These are phyloP conservation scores for Fusarium sp. DNA, from an alignment of 2,329 filamentous ascomycete species.

Conservation along the genomic window DNA sequence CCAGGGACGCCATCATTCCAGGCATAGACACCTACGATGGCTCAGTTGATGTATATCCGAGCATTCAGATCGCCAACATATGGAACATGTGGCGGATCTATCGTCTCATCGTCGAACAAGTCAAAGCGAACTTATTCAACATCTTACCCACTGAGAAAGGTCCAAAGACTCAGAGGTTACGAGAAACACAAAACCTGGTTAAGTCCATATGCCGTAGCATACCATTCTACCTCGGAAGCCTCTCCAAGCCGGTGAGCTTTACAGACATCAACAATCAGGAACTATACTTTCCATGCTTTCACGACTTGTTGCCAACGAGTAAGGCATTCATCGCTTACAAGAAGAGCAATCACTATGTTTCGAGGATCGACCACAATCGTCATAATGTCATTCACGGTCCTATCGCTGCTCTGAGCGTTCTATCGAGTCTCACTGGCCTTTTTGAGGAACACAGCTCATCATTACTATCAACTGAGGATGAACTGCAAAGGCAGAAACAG, in stretches of 20 bases:
- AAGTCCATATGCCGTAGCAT: slow-evolving; percentile 22
- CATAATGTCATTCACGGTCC: slow-evolving; percentile 20
- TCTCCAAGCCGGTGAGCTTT: neutral
- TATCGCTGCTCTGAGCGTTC: slow-evolving; percentile 7
- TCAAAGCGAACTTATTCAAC: neutral
- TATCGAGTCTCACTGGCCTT: neutral
- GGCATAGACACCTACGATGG: neutral
- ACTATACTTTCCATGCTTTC: slow-evolving; percentile 16
- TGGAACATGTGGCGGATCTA: slow-evolving; percentile 35
- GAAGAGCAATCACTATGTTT: slow-evolving; percentile 4
- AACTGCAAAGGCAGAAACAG: neutral
- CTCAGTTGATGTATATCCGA: slow-evolving; percentile 12
- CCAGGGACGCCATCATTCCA: fast-evolving
- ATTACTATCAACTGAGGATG: neutral
- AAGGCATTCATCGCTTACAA: neutral
- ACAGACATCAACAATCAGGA: neutral
- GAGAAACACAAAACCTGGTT: neutral
- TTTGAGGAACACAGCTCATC: neutral
- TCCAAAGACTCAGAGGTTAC: too few species aligned
- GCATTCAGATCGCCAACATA: slow-evolving; percentile 31
- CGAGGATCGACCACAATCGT: slow-evolving; percentile 16
- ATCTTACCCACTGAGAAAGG: too few species aligned
- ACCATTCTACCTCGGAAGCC: slow-evolving; percentile 35
- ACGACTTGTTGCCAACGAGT: neutral
- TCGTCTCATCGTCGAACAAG: neutral